phyloP scores from a whole-genome alignment of 2,329 filamentous ascomycete genomes.

The Trichoderma atrobrunneum region DNA sequence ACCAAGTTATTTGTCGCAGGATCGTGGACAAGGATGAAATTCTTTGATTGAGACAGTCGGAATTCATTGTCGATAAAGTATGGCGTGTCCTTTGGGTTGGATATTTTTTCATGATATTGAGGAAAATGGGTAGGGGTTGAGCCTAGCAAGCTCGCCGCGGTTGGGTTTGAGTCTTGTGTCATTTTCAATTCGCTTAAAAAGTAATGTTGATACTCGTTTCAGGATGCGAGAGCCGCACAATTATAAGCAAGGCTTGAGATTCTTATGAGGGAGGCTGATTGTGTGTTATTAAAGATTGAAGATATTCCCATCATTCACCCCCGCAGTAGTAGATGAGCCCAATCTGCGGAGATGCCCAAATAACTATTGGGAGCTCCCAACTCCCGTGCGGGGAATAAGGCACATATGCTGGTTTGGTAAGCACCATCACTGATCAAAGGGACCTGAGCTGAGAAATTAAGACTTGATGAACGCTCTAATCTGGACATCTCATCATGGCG shows the following conservation, averaged over 20 bases:
- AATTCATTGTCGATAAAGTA: not conserved
- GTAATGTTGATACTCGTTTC: not conserved
- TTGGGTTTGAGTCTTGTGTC: not conserved
- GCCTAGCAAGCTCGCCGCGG: not conserved
- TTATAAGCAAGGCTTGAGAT: not conserved
- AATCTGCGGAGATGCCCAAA: not conserved
- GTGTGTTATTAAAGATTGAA: not conserved
- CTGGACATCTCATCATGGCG: not conserved
- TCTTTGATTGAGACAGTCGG: not conserved
- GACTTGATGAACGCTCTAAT: not conserved
- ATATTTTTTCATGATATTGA: not conserved
- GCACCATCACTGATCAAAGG: not conserved
- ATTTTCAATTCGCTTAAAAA: not conserved
- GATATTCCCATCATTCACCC: not conserved
- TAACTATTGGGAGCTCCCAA: not conserved
- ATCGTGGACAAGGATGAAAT: not conserved
- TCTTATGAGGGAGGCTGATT: not conserved
- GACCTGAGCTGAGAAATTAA: not conserved
- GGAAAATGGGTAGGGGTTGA: not conserved
- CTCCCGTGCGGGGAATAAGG: not conserved
- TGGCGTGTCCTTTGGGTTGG: not conserved
- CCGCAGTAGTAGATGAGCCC: not conserved
- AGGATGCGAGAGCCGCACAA: rapidly evolving
- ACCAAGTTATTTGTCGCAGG: not conserved
- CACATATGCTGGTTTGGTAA: not conserved